Conservation (phyloP, 768 basidiomycete species). For the Tylopilus plumbeoviolaceoides region DNA sequence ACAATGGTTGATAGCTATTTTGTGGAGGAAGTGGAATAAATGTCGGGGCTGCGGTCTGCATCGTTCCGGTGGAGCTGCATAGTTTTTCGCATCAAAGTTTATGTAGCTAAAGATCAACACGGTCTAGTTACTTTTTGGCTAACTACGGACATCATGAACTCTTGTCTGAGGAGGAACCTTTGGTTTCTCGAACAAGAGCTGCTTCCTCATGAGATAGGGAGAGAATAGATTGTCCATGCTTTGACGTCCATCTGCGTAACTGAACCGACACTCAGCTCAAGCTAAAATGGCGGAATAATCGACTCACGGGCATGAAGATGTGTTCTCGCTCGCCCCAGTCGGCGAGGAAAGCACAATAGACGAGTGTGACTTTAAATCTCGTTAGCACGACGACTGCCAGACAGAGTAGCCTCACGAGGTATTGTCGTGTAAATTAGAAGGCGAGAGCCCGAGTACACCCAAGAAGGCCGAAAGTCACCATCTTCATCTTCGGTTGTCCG, state of each 20-base stretch:
- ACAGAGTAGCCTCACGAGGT: slow-evolving; percentile 40
- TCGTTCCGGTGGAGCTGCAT: slow-evolving; percentile 62
- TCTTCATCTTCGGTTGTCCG: slow-evolving; percentile 17
- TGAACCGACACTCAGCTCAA: slow-evolving; percentile 23
- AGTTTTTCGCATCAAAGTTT: slow-evolving; percentile 70
- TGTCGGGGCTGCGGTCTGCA: slow-evolving; percentile 48
- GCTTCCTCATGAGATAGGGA: slow-evolving; percentile 56
- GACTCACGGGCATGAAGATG: slow-evolving; percentile 61
- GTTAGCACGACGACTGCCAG: not conserved
- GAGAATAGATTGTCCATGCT: slow-evolving; percentile 49
- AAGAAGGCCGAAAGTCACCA: slow-evolving; percentile 53
- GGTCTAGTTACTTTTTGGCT: slow-evolving; percentile 1
- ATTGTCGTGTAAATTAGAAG: slow-evolving; percentile 52
- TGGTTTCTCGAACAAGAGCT: slow-evolving; percentile 18
- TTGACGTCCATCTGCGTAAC: slow-evolving; percentile 56
- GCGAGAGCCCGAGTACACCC: slow-evolving; percentile 53
- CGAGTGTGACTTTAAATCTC: slow-evolving; percentile 38
- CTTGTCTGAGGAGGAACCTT: slow-evolving; percentile 1
- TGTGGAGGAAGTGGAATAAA: slow-evolving; percentile 36
- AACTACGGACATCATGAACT: not conserved
- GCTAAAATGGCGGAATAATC: not conserved
- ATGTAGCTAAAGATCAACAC: slow-evolving; percentile 18
- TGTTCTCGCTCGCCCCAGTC: slow-evolving; percentile 72
- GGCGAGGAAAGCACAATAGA: slow-evolving; percentile 58
- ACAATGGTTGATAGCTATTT: slow-evolving; percentile 32